Evolutionary conservation across 2,329 filamentous ascomycete species (phyloP), one percentile per base, ranked within the genome.

Genomic region (Fusarium sp.): DNA sequence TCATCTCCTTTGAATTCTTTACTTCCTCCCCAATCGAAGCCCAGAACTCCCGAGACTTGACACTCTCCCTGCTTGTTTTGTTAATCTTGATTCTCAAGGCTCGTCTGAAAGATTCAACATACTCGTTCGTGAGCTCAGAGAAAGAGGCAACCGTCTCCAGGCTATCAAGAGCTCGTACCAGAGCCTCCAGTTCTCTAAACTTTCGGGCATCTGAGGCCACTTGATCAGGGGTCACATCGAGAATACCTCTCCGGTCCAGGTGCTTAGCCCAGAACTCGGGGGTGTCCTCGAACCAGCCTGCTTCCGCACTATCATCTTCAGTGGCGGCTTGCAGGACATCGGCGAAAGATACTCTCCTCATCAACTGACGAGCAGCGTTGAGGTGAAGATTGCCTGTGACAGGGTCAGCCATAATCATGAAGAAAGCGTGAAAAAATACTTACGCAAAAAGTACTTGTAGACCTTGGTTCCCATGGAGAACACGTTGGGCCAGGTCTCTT

Each of bases 361-460:
- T 85, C 33, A 91, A 81, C 35, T 85, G 82, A 33, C 89, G 87
- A 14, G 89, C 90, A 5, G 90, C 89, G 43, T 86, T 85, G 8
- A 92, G 82, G 60, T 87, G 86, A 73, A 85, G 84, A 56, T 86
- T 81, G 77, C 85, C 88, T 90, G 65, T 45, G 27, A 30, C 9
- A 32, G 17, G 37, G 38, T 79, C 61, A 79, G 72, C 20, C 6
- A 17, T n/a, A 15, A 12, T 17, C 10, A 45, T 27, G 5, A 33
- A 25, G 38, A 43, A 22, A 25, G 25, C 33, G 10, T 8, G 2
- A 40, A 10, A 5, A 5, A 8, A 22, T 2, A 89, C 94, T 87
- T 90, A 97, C 95, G 89, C 56, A 97, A 87, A 79, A 98, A 95
- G 70, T 92, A 91, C 79, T 93, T 93, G 84, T 98, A 94, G n/a